Conservation (phyloP, 164 flowering plant genomes). For the Macadamia integrifolia region DNA sequence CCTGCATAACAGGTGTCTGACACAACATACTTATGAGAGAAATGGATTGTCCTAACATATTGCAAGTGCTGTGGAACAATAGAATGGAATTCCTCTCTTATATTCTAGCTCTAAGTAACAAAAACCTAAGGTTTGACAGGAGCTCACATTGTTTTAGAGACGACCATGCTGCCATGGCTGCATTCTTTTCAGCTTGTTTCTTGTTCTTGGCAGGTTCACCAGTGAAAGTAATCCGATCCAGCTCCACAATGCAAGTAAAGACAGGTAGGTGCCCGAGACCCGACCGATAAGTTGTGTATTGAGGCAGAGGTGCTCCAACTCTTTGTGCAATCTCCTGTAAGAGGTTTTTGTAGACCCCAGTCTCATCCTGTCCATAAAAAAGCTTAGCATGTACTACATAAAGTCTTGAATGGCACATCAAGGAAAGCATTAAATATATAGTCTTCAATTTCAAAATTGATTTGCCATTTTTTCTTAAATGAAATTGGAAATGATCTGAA, state of each 20-base stretch:
- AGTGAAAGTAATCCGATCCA: slow-evolving; percentile 81
- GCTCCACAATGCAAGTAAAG: slow-evolving; percentile 80
- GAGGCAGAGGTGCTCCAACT: slow-evolving; percentile 92
- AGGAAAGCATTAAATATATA: too few relatives aligned
- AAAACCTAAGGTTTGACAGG: neutral
- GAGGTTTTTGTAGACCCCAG: slow-evolving; percentile 96
- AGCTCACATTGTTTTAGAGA: slow-evolving; percentile 82
- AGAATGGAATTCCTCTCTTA: too few relatives aligned
- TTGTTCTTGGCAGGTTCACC: slow-evolving; percentile 97
- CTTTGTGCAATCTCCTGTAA: slow-evolving; percentile 95
- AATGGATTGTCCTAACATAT: too few relatives aligned
- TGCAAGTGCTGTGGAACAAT: too few relatives aligned
- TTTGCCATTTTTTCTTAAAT: too few relatives aligned
- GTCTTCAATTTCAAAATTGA: too few relatives aligned
- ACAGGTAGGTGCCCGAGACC: slow-evolving; percentile 93
- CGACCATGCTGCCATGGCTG: slow-evolving; percentile 96
- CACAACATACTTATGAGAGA: too few relatives aligned
- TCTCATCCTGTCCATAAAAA: slow-evolving; percentile 68
- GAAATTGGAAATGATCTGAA: too few relatives aligned
- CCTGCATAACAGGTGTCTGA: too few relatives aligned
- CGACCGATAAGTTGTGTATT: slow-evolving; percentile 69
- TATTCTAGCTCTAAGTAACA: too few relatives aligned
- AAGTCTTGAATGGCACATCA: too few relatives aligned
- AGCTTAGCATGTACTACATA: neutral
- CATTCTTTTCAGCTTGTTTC: slow-evolving; percentile 98